Base-by-base conservation (phyloP, 306 rosid species). In the Medicago lupulina region DNA sequence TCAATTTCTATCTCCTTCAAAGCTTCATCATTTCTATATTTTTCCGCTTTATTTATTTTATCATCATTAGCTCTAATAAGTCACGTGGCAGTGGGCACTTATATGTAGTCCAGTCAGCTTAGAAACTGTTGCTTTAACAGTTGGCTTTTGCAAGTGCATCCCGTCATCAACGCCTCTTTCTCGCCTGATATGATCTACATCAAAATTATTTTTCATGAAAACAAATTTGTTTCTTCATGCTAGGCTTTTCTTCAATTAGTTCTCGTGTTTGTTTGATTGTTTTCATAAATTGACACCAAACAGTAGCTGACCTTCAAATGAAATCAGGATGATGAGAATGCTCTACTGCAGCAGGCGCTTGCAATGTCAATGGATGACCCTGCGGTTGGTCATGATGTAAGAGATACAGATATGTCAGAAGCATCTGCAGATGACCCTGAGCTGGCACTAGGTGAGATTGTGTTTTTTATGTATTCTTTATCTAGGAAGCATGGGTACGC, bases 291-390 rank as follows among this genome's bases (percentile, higher is more conserved):
- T 38, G 61, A 50, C 61, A 16, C 39, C n/a, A 44, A n/a, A 55
- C 11, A 43, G 11, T 73, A 51, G 31, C 68, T 80, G 55, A 80
- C 59, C 63, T 63, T 80, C 72, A 65, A 75, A 71, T 71, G 40
- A 62, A 76, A 79, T 43, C 84, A 83, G 87, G 87, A 83, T 53
- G 88, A 85, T 71, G 99, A 95, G 67, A 95, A 88, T 81, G 92
- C 98, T 71, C 86, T 95, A 54, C 97, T 95, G 43, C 96, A 89
- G 84, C 96, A 90, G 84, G 99, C 99, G 3, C 99, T 96, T 81
- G 97, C 99, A 34, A 96, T 96, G 99, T 96, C 99, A 13, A 92
- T 96, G 99, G 93, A 96, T 82, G 96, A 90, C 44, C 96, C 99
- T 53, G 83, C 86, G 16, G 55, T 83, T 58, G 64, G 83, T 79